Evolutionary conservation across 164 flowering plant species (phyloP), one percentile per base, ranked within the genome.

Genomic region (Piper betle): DNA sequence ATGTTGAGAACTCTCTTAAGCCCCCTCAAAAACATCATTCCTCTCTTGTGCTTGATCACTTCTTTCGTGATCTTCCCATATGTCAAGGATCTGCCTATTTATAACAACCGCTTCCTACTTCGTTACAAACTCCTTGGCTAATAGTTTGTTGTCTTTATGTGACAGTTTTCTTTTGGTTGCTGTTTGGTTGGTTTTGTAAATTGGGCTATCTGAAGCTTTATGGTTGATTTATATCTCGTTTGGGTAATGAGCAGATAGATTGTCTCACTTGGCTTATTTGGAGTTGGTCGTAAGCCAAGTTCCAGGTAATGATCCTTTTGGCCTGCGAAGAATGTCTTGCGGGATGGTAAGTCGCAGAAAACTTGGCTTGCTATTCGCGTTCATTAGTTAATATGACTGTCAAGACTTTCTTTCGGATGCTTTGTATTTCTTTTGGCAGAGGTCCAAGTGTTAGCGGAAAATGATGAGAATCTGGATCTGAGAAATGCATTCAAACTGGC

Each of bases 391-490:
- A 4, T 55, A 6, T 3, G 2, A 5, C 39, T 40, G 7, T 43
- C 12, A 43, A 43, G 2, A 54, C 50, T 50, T 5, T 37, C n/a
- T 59, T 38, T 37, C 42, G 43, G n/a, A n/a, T 20, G 56, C 62
- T 62, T 55, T 39, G 70, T 68, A 64, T 57, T 37, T 72, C 48
- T 8, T 2, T n/a, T 43, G 50, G 50, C 12, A 43, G 68, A 92
- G 98, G 98, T 92, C 37, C 98, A 92, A 79, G 65, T 92, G 53
- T 72, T 89, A 77, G 91, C 89, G 65, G 98, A 89, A 62, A 83
- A 84, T 64, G 73, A 81, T 63, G 86, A 76, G 72, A 74, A 86
- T 75, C 68, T 92, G 73, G 85, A 89, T 70, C 64, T 92, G 65
- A 74, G 77, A 67, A 71, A 68, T 71, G 87, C 88, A 41, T 67